Evolutionary conservation across 1,284 basidiomycete genomes (phyloP), one percentile per base, ranked within the genome.

Genomic region (Stygiomarasmius scandens): DNA sequence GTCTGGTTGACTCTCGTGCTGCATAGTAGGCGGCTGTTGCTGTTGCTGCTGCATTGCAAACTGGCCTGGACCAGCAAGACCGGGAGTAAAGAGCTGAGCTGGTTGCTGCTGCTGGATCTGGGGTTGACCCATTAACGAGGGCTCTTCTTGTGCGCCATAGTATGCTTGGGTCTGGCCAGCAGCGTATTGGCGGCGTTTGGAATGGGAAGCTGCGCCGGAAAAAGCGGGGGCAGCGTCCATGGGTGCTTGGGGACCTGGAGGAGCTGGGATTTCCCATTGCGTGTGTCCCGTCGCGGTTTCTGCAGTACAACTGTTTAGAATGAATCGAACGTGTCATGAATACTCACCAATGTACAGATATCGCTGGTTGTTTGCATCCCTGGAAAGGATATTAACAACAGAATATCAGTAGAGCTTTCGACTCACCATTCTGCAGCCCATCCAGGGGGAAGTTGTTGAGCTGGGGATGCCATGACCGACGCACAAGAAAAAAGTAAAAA

Each of bases 371-470:
- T 80, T 79, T 59, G 82, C 79, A 74, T 96, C 91, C 95, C 93
- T 95, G 69, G 19, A 65, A 65, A 54, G 64, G 41, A 58, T 56
- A 32, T 46, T 55, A 49, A 61, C 44, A 19, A n/a, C 23, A 45
- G 36, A 14, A 44, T 20, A 27, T 4, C 23, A 20, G 27, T 16
- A 32, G 14, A 19, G 23, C 23, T 10, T 50, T 45, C 29, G 29
- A 68, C 81, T 65, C 70, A 92, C 93, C 94, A 96, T 80, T 95
- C 90, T 68, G 92, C 87, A 64, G 83, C 80, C 94, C 94, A 96
- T 53, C 94, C 95, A 61, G 89, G 89, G 61, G 94, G 94, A 49
- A 96, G 77, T 71, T 90, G 85, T 68, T 86, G 82, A 61, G 77
- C 75, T 63, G 86, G 85, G 63, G 86, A 83, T 56, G 87, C 81